Conservation (phyloP, 306 rosid species). For the Quercus parvula region DNA sequence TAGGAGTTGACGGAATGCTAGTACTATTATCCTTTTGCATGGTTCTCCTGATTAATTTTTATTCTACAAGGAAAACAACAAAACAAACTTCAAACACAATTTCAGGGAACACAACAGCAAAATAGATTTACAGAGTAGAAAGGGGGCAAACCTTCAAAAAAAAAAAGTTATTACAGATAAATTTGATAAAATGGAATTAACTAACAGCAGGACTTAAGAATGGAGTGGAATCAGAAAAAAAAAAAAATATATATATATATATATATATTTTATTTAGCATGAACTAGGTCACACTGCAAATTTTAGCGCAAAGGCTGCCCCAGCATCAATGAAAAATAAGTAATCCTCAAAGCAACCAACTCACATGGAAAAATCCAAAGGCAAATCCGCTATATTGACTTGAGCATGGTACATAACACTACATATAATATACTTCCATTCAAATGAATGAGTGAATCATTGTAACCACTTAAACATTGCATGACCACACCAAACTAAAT, state of each 20-base stretch:
- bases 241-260: too few relatives aligned
- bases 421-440: background rate
- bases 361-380: conserved; percentile 1
- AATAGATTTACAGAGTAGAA: background rate
- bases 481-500: background rate
- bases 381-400: background rate
- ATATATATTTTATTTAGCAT: background rate
- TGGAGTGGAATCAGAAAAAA: too few relatives aligned
- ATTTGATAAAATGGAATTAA: background rate
- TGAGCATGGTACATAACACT: background rate
- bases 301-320: background rate
- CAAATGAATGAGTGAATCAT: conserved; percentile 1
- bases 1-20: conserved; percentile 29
- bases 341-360: conserved; percentile 6
- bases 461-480: conserved; percentile 1
- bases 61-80: conserved; percentile 29
- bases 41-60: conserved; percentile 30
- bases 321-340: background rate
- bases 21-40: conserved; percentile 61
- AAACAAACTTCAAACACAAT: background rate
- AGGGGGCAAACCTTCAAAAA: background rate
- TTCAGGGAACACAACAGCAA: background rate
- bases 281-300: background rate
- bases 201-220: background rate
- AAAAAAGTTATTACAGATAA: background rate